phyloP scores from a whole-genome alignment of 164 flowering plant genomes.

The Stephania japonica region DNA sequence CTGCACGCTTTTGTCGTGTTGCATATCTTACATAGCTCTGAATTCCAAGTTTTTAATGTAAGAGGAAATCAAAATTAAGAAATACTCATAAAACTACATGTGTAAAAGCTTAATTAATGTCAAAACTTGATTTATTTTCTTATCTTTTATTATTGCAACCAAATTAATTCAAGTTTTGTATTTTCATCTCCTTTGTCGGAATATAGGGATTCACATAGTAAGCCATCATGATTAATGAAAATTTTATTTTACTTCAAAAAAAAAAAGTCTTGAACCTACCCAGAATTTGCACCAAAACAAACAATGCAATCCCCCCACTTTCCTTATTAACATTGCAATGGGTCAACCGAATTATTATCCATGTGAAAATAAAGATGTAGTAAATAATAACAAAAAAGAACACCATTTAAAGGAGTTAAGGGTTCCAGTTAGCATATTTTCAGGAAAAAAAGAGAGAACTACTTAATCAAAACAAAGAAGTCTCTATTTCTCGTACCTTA shows the following conservation, averaged over 20 bases:
- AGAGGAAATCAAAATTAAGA: conserved; percentile 3
- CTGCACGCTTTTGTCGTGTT: conserved; percentile 70
- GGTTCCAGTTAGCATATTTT: background rate
- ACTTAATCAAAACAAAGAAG: background rate
- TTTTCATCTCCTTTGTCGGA: background rate
- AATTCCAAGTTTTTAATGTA: conserved; percentile 8
- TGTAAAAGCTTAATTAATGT: background rate
- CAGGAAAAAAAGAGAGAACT: background rate
- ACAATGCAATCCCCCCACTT: too few relatives aligned
- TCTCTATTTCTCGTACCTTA: conserved; percentile 27
- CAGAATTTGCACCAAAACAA: too few relatives aligned
- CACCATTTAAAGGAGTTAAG: too few relatives aligned
- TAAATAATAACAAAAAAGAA: too few relatives aligned
- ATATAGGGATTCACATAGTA: too few relatives aligned
- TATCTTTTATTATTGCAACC: background rate
- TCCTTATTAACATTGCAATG: too few relatives aligned
- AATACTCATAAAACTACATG: background rate
- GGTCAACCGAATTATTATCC: too few relatives aligned
- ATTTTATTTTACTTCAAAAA: too few relatives aligned
- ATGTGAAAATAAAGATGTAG: too few relatives aligned
- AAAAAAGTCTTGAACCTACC: too few relatives aligned
- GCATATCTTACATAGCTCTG: conserved; percentile 46
- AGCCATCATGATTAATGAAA: too few relatives aligned
- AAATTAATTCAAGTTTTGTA: background rate
- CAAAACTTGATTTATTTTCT: background rate